Conservation (phyloP, 2,329 filamentous ascomycete genomes). For the Paraconiothyrium brasiliense region DNA sequence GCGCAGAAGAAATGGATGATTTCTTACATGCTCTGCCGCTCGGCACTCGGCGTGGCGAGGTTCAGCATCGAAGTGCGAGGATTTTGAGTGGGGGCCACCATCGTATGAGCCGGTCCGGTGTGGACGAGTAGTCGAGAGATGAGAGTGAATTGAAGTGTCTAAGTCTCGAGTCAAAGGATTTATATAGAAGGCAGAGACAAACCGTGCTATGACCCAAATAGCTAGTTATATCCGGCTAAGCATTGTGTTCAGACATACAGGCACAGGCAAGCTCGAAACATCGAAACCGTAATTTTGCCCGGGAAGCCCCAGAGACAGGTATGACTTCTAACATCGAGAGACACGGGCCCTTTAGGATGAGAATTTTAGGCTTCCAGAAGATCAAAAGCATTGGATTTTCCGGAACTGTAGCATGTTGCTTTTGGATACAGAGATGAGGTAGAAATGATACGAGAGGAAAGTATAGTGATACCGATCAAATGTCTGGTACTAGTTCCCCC, state of each 20-base stretch:
- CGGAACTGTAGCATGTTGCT: neutral
- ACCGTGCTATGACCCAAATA: neutral
- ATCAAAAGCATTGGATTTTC: neutral
- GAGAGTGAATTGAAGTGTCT: neutral
- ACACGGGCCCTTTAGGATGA: neutral
- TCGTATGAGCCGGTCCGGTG: neutral
- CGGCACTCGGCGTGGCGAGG: neutral
- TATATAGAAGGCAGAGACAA: neutral
- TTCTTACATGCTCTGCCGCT: neutral
- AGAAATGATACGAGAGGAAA: too few relatives aligned
- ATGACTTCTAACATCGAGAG: neutral
- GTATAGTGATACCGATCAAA: too few relatives aligned
- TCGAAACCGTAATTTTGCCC: neutral
- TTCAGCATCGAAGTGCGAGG: neutral
- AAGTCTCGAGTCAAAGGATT: neutral
- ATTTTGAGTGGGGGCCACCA: neutral
- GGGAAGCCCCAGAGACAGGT: neutral
- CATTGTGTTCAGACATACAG: neutral
- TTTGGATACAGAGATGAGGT: neutral
- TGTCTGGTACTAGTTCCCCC: too few relatives aligned
- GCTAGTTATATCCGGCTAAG: neutral
- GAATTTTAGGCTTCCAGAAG: neutral
- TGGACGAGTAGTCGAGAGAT: neutral
- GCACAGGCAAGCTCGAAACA: neutral
- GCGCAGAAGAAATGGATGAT: neutral